These are phyloP conservation scores for Primulina tabacum DNA, from an alignment of 257 asterid genomes.

Conservation along the genomic window DNA sequence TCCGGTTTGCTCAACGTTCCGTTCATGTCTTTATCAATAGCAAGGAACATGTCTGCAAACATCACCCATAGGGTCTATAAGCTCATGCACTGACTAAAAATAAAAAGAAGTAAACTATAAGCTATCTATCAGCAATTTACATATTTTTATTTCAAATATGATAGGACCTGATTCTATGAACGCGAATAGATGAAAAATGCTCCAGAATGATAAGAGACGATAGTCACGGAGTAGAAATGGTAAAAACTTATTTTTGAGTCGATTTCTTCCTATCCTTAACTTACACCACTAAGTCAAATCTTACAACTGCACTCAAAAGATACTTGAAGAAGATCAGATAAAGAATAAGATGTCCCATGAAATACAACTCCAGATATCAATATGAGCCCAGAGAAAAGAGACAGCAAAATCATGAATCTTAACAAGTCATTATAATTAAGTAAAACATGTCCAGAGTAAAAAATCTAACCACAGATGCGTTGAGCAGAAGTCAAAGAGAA, in stretches of 20 bases:
- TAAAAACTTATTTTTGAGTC: neutral
- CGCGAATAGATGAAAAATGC: neutral
- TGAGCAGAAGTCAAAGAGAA: conserved; percentile 96
- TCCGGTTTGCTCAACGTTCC: conserved; percentile 94
- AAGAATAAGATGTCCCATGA: neutral
- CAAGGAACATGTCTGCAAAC: conserved; percentile 88
- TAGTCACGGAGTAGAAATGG: neutral
- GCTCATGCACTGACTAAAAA: conserved; percentile 8
- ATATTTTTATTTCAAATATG: neutral
- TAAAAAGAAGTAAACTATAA: conserved; percentile 9
- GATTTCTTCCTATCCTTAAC: neutral
- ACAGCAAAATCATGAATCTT: neutral
- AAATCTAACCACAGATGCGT: conserved; percentile 85
- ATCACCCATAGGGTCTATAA: conserved; percentile 20
- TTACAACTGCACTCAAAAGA: neutral
- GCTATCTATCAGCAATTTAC: neutral
- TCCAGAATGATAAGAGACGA: neutral
- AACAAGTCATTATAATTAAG: conserved; percentile 9
- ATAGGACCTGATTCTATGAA: neutral
- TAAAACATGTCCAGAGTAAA: conserved; percentile 9
- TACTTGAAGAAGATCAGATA: neutral
- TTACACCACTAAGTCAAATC: neutral
- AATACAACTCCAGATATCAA: neutral
- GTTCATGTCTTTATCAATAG: conserved; percentile 96
- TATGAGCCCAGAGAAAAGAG: neutral